phyloP scores from a whole-genome alignment of 352 stramenopile genomes.

The Pythium phragmitis region DNA sequence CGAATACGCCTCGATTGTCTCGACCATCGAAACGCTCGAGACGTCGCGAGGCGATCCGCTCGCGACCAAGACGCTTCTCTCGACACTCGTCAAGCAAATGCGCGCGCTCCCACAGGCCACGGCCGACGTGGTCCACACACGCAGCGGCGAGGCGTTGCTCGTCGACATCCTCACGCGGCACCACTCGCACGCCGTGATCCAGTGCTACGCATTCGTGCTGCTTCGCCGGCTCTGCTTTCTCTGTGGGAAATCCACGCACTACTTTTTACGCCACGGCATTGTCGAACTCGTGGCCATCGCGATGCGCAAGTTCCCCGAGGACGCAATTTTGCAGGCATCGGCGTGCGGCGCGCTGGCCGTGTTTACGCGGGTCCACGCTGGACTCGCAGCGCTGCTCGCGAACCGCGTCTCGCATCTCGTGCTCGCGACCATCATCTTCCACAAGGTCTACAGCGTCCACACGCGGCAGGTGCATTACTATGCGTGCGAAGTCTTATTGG shows the following conservation, averaged over 20 bases:
- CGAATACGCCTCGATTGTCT: slow-evolving; percentile 41
- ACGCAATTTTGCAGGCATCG: slow-evolving; percentile 78
- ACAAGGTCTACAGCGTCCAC: slow-evolving; percentile 83
- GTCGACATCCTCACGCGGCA: slow-evolving; percentile 60
- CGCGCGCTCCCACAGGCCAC: slow-evolving; percentile 67
- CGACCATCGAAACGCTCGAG: slow-evolving; percentile 51
- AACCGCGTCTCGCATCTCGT: slow-evolving; percentile 59
- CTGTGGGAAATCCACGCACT: slow-evolving; percentile 57
- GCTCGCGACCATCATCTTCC: slow-evolving; percentile 63
- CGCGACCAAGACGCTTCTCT: slow-evolving; percentile 59
- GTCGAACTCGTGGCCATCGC: slow-evolving; percentile 49
- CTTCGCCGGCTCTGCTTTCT: slow-evolving; percentile 73
- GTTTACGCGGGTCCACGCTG: slow-evolving; percentile 58
- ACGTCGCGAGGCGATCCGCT: slow-evolving; percentile 39
- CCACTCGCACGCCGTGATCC: slow-evolving; percentile 65
- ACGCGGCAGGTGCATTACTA: slow-evolving; percentile 86
- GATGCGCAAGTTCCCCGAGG: slow-evolving; percentile 68
- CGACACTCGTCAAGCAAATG: slow-evolving; percentile 77
- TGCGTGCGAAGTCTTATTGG: slow-evolving; percentile 73
- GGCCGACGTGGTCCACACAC: slow-evolving; percentile 52
- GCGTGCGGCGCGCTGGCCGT: slow-evolving; percentile 74
- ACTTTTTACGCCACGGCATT: slow-evolving; percentile 52
- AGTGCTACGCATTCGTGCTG: slow-evolving; percentile 80
- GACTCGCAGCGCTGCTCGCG: slow-evolving; percentile 50
- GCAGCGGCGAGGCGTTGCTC: slow-evolving; percentile 46